Evolutionary conservation across 352 stramenopile genomes (phyloP), one percentile per base, ranked within the genome.

Genomic region (Nothophytophthora sp.): DNA sequence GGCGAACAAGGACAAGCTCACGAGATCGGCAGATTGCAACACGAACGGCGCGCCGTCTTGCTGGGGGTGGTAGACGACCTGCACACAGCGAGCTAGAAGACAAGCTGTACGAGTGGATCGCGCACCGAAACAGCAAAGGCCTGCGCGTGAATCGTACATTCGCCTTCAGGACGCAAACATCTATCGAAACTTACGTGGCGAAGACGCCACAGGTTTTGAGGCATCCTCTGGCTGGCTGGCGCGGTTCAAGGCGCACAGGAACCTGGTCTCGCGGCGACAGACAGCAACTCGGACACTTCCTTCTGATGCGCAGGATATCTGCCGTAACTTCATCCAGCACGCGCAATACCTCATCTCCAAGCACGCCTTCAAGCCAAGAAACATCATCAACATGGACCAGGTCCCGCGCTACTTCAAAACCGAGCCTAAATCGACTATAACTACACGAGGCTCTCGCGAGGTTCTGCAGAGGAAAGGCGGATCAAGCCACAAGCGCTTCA

Each of bases 331-430:
- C 13, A 54, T 54, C 27, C 27, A 46, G 16, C 13, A 37, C 3
- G 46, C 13, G 5, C 46, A 54, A 5, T 8, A 11, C 19, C 6
- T 37, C 15, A n/a, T 37, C 6, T 11, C n/a, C 5, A 5, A 37
- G 12, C 46, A 54, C 18, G 27, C 18, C 12, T 46, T 46, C n/a
- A 15, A 37, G 32, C 32, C 32, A 10, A 20, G 32, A 11, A 37
- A 37, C 6, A n/a, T 37, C 12, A 37, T 37, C 32, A 37, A 37
- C 5, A 37, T 37, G 12, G 32, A n/a, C 12, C 32, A 37, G 19
- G 27, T 37, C 6, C 24, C 23, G 16, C 16, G 46, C 32, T 53
- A 53, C 25, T 53, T 53, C 25, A 25, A 45, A 20, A 53, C 46
- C 4, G 35, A 52, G 27, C 45, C 45, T 1, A 52, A 52, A 8